Percentiles rank a stretch among this genome's conserved stretches.
Conservation (phyloP, 1,139 yeast species). For the Debaryomyces robertsiae region DNA sequence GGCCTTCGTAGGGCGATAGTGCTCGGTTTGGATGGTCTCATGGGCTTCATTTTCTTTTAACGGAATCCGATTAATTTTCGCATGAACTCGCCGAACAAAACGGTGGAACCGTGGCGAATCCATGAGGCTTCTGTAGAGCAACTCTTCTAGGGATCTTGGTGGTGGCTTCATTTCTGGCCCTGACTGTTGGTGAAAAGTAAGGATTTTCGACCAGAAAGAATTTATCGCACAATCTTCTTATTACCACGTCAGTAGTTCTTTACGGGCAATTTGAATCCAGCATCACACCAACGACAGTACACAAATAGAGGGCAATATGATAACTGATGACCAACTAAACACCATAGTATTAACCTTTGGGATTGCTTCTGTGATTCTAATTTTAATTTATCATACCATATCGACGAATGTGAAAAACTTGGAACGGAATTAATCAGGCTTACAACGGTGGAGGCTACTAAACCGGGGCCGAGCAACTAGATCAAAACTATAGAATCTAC, state of each 20-base stretch:
- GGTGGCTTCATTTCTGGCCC: conserved; percentile 16
- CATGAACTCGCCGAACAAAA: conserved; percentile 67
- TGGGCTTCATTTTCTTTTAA: conserved; percentile 19
- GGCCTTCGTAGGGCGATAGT: conserved; percentile 49
- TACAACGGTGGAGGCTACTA: too few relatives aligned
- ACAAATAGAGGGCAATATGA: conserved; percentile 48
- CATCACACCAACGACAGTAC: not conserved
- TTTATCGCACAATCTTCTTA: conserved; percentile 7
- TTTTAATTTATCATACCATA: conserved; percentile 67
- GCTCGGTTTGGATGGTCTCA: conserved; percentile 22
- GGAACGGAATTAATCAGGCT: conserved; percentile 1
- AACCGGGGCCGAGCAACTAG: too few relatives aligned
- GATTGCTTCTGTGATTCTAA: conserved; percentile 66
- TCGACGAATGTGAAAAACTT: conserved; percentile 41
- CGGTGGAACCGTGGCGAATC: conserved; percentile 66
- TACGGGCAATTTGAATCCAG: not conserved
- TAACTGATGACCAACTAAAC: conserved; percentile 78
- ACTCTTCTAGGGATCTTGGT: conserved; percentile 51
- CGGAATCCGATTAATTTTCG: conserved; percentile 63
- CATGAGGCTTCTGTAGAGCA: conserved; percentile 50
- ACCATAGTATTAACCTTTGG: conserved; percentile 78
- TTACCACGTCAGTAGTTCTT: conserved; percentile 8
- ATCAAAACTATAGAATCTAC: too few relatives aligned
- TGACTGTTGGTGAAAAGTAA: not conserved
- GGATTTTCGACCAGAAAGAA: not conserved